Evolutionary conservation across 1,284 basidiomycete genomes (phyloP), one percentile per base, ranked within the genome.

Genomic region (Cutaneotrichosporon sp.): DNA sequence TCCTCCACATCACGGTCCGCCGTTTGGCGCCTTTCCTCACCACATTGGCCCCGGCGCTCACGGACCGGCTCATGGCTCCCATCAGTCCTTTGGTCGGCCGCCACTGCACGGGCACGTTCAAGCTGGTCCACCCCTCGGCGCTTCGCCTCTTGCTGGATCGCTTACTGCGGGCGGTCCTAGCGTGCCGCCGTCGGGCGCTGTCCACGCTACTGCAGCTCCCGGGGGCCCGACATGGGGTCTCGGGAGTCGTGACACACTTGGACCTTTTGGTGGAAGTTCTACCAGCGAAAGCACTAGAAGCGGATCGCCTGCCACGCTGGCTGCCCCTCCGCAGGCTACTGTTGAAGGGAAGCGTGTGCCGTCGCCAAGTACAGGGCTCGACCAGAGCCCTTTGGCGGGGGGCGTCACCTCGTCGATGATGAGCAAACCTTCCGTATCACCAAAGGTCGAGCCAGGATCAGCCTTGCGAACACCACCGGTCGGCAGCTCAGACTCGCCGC

Each of bases 111-210:
- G 55, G 0, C 45, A 52, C 14, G 60, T 58, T 15, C 48, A 53
- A 4, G 53, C 63, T 8, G 49, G 64, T 4, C 52, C 62, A 15
- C 58, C 49, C 26, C 52, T 68, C 10, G 65, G 64, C 8, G 65
- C 69, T n/a, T 73, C 72, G 0, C 70, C 69, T 1, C 59, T 73
- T 4, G 70, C 70, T 17, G 72, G 70, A 4, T 70, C 70, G 2
- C 60, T 73, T 4, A 64, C 67, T 10, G 48, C 53, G 4, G 56
- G 53, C 4, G 26, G 26, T 10, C 26, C 26, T 5, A 30, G 26
- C 10, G 26, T 10, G 26, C 26, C 5, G 26, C 10, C 26, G 7
- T 22, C 37, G 40, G 37, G 22, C 21, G 46, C 33, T 1, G n/a
- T 22, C 2, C 21, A 22, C 12, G 37, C 37, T 4, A 30, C 42